A percentile compares a stretch with the other conserved stretches of the same genome.
Evolutionary conservation across 2,329 filamentous ascomycete species (phyloP).

Genomic region (Ophiostoma triangulosporum): DNA sequence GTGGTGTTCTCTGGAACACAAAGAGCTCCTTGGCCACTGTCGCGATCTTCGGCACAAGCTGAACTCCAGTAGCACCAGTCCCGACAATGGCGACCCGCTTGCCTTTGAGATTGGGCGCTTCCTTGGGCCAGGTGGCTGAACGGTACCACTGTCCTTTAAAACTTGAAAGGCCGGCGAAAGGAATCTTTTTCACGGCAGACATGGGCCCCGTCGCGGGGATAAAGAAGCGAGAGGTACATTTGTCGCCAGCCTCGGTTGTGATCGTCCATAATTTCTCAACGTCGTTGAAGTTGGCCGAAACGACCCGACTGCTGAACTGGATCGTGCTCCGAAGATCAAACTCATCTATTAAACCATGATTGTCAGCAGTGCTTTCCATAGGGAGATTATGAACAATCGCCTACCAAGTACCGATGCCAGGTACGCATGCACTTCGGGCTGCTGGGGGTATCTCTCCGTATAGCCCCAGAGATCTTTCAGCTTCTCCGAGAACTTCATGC

Average conservation of each 20-base stretch:
- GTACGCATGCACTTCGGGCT: conserved; percentile 8
- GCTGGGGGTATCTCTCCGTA: conserved; percentile 22
- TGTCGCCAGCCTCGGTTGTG: conserved; percentile 9
- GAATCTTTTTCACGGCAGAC: conserved; percentile 44
- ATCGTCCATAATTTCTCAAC: not conserved
- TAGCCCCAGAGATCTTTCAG: conserved; percentile 34
- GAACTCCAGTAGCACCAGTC: conserved; percentile 66
- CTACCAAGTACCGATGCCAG: conserved; percentile 2
- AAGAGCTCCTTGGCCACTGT: conserved; percentile 53
- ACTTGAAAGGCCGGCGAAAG: conserved; percentile 51
- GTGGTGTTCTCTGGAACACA: conserved; percentile 68
- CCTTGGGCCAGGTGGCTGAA: conserved; percentile 38
- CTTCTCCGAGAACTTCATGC: conserved; percentile 37
- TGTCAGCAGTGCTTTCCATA: not conserved
- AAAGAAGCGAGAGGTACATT: conserved; percentile 37
- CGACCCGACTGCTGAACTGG: not conserved
- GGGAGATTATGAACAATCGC: conserved; percentile 20
- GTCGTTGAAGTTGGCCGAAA: not conserved
- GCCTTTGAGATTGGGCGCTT: conserved; percentile 48
- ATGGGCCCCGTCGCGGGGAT: conserved; percentile 53
- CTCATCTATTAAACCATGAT: not conserved
- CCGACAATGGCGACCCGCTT: conserved; percentile 64
- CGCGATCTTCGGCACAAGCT: conserved; percentile 56
- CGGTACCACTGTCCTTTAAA: conserved; percentile 44
- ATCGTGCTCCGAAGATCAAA: not conserved